Conservation (phyloP, 2,329 filamentous ascomycete genomes). For the Arthroderma sp. region DNA sequence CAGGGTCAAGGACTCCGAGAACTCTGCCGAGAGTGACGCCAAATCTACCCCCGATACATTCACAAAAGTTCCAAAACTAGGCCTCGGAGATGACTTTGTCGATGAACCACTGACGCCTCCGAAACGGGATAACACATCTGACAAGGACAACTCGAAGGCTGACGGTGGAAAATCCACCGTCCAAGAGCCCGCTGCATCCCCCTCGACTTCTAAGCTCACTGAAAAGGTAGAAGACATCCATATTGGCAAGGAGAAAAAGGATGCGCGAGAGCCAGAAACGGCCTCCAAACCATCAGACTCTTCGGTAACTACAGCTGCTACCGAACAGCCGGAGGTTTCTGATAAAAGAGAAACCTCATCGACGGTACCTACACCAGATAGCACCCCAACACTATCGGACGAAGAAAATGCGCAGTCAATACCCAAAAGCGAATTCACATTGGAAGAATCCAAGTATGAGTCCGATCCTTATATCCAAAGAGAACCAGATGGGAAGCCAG, state of each 20-base stretch:
- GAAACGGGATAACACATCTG: slow-evolving; percentile 21
- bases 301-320: not conserved
- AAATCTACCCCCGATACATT: slow-evolving; percentile 15
- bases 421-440: not conserved
- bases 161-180: not conserved
- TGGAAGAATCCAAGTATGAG: not conserved
- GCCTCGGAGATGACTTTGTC: slow-evolving; percentile 59
- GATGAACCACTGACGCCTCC: slow-evolving; percentile 65
- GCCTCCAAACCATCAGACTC: not conserved
- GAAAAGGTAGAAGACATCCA: slow-evolving; percentile 47
- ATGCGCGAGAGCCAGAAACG: not conserved
- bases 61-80: slow-evolving; percentile 36
- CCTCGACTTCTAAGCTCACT: slow-evolving; percentile 43
- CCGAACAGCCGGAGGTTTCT: not conserved
- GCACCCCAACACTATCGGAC: not conserved
- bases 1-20: slow-evolving; percentile 57
- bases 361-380: not conserved
- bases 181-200: slow-evolving; percentile 31
- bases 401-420: not conserved
- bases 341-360: not conserved
- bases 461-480: slow-evolving; percentile 38
- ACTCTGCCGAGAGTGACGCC: slow-evolving; percentile 30
- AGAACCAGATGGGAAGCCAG: slow-evolving; percentile 54
- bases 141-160: not conserved
- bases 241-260: slow-evolving; percentile 32